phyloP scores from a whole-genome alignment of 148 eudicot species.

The Oxyria digyna region DNA sequence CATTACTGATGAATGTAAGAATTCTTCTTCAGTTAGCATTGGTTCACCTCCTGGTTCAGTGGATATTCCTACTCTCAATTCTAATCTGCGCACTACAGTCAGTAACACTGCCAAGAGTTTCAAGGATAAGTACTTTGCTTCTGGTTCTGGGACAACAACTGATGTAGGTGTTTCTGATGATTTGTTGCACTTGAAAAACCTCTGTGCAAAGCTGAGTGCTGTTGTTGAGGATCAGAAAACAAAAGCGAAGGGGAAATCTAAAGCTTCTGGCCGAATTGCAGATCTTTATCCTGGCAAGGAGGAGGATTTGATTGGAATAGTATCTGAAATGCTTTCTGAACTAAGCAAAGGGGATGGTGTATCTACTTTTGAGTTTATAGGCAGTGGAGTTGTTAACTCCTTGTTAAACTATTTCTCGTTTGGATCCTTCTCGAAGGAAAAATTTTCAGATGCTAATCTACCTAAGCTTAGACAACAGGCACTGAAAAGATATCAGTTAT shows the following conservation, averaged over 20 bases:
- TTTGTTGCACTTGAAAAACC: slow-evolving; percentile 67
- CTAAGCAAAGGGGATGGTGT: slow-evolving; percentile 89
- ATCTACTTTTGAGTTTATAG: slow-evolving; percentile 93
- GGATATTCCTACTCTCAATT: slow-evolving; percentile 40
- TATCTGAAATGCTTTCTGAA: slow-evolving; percentile 74
- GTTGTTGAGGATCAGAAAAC: slow-evolving; percentile 57
- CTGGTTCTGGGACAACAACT: slow-evolving; percentile 43
- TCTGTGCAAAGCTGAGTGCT: slow-evolving; percentile 67
- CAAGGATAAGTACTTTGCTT: slow-evolving; percentile 73
- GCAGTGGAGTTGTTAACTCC: slow-evolving; percentile 84
- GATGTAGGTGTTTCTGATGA: slow-evolving; percentile 83
- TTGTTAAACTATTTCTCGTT: slow-evolving; percentile 78
- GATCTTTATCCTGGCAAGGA: slow-evolving; percentile 61
- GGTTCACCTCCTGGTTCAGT: slow-evolving; percentile 63
- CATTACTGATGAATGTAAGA: slow-evolving; percentile 49
- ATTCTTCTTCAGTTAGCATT: slow-evolving; percentile 29
- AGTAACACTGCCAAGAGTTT: slow-evolving; percentile 72
- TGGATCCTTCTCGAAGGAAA: slow-evolving; percentile 73
- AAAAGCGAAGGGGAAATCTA: slow-evolving; percentile 70
- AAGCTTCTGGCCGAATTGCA: slow-evolving; percentile 34
- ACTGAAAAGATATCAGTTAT: slow-evolving; percentile 63
- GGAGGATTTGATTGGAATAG: slow-evolving; percentile 54
- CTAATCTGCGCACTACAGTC: slow-evolving; percentile 59
- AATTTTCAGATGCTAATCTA: slow-evolving; percentile 57
- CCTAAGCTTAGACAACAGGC: slow-evolving; percentile 91